Base-by-base conservation (phyloP, 345 rosid genomes). In the Anacardium occidentale region DNA sequence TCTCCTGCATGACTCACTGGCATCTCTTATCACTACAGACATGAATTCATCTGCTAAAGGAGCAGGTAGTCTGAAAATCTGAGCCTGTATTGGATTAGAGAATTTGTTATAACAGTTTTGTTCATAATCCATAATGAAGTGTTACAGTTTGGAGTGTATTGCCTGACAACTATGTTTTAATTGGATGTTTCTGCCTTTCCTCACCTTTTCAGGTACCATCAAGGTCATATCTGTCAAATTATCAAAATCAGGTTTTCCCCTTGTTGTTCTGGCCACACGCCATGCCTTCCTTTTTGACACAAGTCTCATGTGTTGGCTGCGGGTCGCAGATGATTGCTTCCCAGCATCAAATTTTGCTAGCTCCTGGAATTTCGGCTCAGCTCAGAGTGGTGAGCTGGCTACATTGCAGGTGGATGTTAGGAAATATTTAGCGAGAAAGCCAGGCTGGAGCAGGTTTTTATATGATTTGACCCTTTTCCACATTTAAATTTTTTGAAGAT, bases 321-420 rank as follows among this genome's bases (percentile, higher is more conserved):
- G 99, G 83, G 96, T 91, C 59, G 98, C 92, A 26, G 99, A 96
- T 77, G 99, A 96, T 78, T 96, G 98, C 83, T 96, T 96, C 83
- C 98, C 99, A 40, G 96, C 98, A 60, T 96, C 99, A 56, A 96
- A 88, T 84, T 96, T 93, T 77, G 81, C 94, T 34, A 91, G 90
- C 84, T 92, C 99, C 68, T 90, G 93, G 98, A 93, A 85, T 87
- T 78, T 93, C 78, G 93, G 98, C 66, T 88, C 92, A 7, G 74
- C 78, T 78, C 98, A 90, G 76, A 90, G 81, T 50, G 98, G 98
- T 4, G 99, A 95, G 91, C 89, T 95, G 70, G 98, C 98, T 74
- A 83, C 93, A 22, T 80, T 95, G 71, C 99, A 95, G 83, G 94
- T 91, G 75, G 98, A 95, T 83, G 94, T 93, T 37, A 82, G 96